A percentile compares a stretch with the other conserved stretches of the same genome.
Evolutionary conservation across 2,329 filamentous ascomycete genomes (phyloP).

Genomic region (Sporothrix dimorphospora): DNA sequence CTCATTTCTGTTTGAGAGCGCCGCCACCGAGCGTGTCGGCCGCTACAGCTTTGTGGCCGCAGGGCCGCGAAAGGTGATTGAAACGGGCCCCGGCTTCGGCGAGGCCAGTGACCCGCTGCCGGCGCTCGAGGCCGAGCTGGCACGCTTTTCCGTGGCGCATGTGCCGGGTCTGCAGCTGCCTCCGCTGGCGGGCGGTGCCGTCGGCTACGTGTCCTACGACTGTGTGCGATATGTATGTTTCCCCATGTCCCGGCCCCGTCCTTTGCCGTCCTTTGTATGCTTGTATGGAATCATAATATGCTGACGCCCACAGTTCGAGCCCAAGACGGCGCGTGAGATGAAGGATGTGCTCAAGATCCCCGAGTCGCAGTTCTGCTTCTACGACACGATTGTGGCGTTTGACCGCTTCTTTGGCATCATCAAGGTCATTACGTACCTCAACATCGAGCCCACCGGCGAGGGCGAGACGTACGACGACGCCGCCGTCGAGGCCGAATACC

Average conservation of each 20-base stretch:
- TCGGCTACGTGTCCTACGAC: constrained; percentile 97
- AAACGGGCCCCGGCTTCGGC: constrained; percentile 86
- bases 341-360: constrained; percentile 87
- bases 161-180: constrained; percentile 83
- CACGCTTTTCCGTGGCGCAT: constrained; percentile 75
- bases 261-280: neutral
- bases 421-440: constrained; percentile 90
- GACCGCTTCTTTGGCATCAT: constrained; percentile 93
- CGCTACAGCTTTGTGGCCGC: constrained; percentile 88
- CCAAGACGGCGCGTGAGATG: constrained; percentile 86
- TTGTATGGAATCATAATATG: neutral
- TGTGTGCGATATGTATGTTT: constrained; percentile 71
- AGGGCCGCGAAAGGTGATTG: constrained; percentile 76
- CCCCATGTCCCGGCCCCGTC: neutral
- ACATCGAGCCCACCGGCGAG: constrained; percentile 48
- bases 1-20: constrained; percentile 95
- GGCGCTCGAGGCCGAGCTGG: constrained; percentile 77
- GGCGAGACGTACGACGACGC: constrained; percentile 29
- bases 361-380: constrained; percentile 96
- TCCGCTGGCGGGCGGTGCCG: constrained; percentile 85
- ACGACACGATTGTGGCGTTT: constrained; percentile 90
- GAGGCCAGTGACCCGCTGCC: constrained; percentile 83
- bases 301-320: constrained; percentile 71
- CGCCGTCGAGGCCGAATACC: constrained; percentile 68
- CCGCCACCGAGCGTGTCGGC: constrained; percentile 86